Evolutionary conservation across 2,329 filamentous ascomycete genomes (phyloP).

Genomic region (Thielaviopsis punctulata): DNA sequence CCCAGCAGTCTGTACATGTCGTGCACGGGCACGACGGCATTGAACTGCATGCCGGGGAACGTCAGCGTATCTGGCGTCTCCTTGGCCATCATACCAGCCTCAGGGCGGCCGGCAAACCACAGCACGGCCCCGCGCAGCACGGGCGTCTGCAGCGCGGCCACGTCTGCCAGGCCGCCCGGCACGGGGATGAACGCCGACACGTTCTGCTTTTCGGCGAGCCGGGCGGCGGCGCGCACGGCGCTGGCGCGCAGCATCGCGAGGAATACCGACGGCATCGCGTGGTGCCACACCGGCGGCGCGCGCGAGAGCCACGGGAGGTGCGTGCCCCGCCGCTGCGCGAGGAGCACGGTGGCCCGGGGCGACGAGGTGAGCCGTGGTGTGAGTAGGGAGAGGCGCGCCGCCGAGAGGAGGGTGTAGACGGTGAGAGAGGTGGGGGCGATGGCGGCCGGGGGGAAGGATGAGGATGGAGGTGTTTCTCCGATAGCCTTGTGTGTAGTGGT

Average conservation of each 20-base stretch:
- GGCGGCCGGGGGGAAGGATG: neutral
- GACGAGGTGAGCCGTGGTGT: neutral
- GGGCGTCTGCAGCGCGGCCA: constrained; percentile 27
- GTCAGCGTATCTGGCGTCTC: constrained; percentile 21
- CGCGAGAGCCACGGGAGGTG: constrained; percentile 4
- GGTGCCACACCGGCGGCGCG: constrained; percentile 25
- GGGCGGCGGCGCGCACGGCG: constrained; percentile 25
- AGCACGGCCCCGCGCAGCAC: constrained; percentile 29
- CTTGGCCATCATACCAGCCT: constrained; percentile 9
- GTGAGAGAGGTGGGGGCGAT: constrained; percentile 4
- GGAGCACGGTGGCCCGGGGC: constrained; percentile 1
- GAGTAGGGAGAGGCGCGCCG: neutral
- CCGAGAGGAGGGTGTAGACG: constrained; percentile 4
- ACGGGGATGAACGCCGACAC: too few relatives aligned
- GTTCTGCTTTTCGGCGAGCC: too few relatives aligned
- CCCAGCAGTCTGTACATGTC: constrained; percentile 36
- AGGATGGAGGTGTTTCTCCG: constrained; percentile 8
- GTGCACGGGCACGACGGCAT: constrained; percentile 30
- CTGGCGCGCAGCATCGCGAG: constrained; percentile 33
- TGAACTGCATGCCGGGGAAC: constrained; percentile 19
- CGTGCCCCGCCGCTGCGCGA: constrained; percentile 2
- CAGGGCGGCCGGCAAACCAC: constrained; percentile 19
- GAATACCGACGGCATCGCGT: constrained; percentile 38
- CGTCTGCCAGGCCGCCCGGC: constrained; percentile 21
- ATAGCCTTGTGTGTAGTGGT: neutral